A percentile compares a stretch with the other conserved stretches of the same genome.
Evolutionary conservation across 768 basidiomycete genomes (phyloP).

Genomic region (Phylloporus rhodoxanthus): DNA sequence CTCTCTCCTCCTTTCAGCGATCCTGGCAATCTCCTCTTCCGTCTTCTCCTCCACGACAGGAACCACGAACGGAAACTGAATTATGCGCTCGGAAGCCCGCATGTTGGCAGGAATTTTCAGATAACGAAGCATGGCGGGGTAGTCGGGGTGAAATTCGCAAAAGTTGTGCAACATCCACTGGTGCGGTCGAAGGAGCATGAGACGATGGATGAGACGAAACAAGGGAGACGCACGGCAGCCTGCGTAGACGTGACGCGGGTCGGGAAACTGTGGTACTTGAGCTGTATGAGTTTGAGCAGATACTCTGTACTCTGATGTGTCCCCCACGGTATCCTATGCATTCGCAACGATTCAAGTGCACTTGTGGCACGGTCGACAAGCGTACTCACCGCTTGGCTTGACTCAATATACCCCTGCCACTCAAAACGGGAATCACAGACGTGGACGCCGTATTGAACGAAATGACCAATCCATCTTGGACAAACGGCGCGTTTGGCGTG

Average conservation of each 20-base stretch:
- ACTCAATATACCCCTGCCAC: conserved; percentile 77
- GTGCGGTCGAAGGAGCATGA: not conserved
- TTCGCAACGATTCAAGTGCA: not conserved
- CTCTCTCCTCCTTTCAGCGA: conserved; percentile 76
- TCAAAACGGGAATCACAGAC: conserved; percentile 80
- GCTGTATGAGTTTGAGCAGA: conserved; percentile 85
- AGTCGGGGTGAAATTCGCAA: conserved; percentile 79
- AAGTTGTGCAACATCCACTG: conserved; percentile 91
- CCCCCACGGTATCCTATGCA: conserved; percentile 90
- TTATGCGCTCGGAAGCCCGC: conserved; percentile 58
- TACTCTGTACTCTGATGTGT: conserved; percentile 86
- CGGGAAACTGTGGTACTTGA: conserved; percentile 93
- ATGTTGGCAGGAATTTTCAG: conserved; percentile 65
- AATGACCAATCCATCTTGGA: conserved; percentile 73
- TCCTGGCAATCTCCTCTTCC: conserved; percentile 78
- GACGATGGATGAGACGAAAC: not conserved
- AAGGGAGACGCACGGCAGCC: conserved; percentile 54
- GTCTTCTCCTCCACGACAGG: conserved; percentile 74
- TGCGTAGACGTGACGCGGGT: conserved; percentile 74
- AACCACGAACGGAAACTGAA: conserved; percentile 81
- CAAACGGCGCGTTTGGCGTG: conserved; percentile 33
- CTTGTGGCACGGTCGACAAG: not conserved
- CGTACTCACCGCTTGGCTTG: conserved; percentile 72
- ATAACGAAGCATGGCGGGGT: conserved; percentile 55
- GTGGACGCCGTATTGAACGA: conserved; percentile 92